phyloP scores from a whole-genome alignment of 2,329 filamentous ascomycete genomes.

The Nectriaceae sp. region DNA sequence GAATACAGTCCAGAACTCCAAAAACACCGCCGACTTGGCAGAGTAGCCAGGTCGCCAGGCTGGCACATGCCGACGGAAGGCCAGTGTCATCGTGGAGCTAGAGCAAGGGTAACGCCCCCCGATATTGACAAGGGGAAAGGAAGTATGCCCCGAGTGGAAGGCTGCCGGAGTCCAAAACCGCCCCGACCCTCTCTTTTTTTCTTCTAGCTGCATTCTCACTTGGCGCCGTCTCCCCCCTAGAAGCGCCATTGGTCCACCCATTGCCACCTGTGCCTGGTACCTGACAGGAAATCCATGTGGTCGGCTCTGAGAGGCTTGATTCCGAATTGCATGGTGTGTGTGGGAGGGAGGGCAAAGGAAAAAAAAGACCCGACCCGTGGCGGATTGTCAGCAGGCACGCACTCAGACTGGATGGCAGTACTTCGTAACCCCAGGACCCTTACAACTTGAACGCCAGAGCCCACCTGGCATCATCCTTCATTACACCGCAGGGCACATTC shows the following conservation, averaged over 20 bases:
- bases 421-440: constrained; percentile 9
- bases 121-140: too few species aligned
- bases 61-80: too few species aligned
- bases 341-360: constrained; percentile 7
- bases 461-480: too few species aligned
- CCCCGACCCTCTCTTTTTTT: constrained; percentile 8
- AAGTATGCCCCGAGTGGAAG: constrained; percentile 8
- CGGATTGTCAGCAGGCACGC: constrained; percentile 20
- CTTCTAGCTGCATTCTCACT: constrained; percentile 26
- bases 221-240: constrained; percentile 7
- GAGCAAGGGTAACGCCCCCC: too few species aligned
- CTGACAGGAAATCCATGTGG: constrained; percentile 44
- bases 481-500: too few species aligned
- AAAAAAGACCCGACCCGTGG: constrained; percentile 8
- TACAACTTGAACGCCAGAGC: too few species aligned
- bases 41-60: background rate
- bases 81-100: too few species aligned
- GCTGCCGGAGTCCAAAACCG: constrained; percentile 13
- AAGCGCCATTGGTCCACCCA: constrained; percentile 33
- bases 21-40: too few species aligned
- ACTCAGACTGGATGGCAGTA: constrained; percentile 16
- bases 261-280: constrained; percentile 40
- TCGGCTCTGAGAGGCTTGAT: constrained; percentile 38
- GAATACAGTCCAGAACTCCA: constrained; percentile 16
- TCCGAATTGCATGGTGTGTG: constrained; percentile 14